Evolutionary conservation across 306 rosid genomes (phyloP).

Genomic region (Trifolium subterraneum): DNA sequence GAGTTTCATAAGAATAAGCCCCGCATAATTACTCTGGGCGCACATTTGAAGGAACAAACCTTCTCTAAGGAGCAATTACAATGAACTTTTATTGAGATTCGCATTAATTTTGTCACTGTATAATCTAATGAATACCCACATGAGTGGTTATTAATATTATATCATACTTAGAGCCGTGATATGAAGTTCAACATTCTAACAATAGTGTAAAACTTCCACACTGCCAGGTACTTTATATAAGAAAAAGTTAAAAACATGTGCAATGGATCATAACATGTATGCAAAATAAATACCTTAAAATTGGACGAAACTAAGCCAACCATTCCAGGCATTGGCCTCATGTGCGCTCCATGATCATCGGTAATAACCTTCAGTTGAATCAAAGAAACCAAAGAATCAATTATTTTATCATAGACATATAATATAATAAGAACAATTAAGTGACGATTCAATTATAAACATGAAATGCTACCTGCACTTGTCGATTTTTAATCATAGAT

Average conservation of each 20-base stretch:
- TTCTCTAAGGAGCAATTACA: slow-evolving; percentile 27
- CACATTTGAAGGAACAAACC: slow-evolving; percentile 28
- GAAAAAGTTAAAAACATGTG: slow-evolving; percentile 19
- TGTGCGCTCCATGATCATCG: slow-evolving; percentile 86
- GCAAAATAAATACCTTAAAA: slow-evolving; percentile 69
- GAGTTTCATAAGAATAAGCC: slow-evolving; percentile 28
- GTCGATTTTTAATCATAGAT: slow-evolving; percentile 84
- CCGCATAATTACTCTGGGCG: background rate
- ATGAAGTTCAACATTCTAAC: slow-evolving; percentile 1
- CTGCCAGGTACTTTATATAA: slow-evolving; percentile 21
- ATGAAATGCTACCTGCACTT: slow-evolving; percentile 72
- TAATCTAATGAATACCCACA: slow-evolving; percentile 5
- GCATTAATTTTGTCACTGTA: slow-evolving; percentile 28
- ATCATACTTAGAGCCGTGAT: background rate
- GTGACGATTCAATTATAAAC: slow-evolving; percentile 17
- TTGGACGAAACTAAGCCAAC: slow-evolving; percentile 79
- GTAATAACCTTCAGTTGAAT: slow-evolving; percentile 73
- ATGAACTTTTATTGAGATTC: background rate
- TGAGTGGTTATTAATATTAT: background rate
- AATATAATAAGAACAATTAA: slow-evolving; percentile 22
- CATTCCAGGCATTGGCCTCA: slow-evolving; percentile 99
- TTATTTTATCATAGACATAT: slow-evolving; percentile 18
- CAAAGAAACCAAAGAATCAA: slow-evolving; percentile 41
- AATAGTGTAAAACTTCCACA: slow-evolving; percentile 4
- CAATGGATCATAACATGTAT: background rate